Evolutionary conservation across 2,329 filamentous ascomycete genomes (phyloP).

Genomic region (Neofusicoccum umdonicola): DNA sequence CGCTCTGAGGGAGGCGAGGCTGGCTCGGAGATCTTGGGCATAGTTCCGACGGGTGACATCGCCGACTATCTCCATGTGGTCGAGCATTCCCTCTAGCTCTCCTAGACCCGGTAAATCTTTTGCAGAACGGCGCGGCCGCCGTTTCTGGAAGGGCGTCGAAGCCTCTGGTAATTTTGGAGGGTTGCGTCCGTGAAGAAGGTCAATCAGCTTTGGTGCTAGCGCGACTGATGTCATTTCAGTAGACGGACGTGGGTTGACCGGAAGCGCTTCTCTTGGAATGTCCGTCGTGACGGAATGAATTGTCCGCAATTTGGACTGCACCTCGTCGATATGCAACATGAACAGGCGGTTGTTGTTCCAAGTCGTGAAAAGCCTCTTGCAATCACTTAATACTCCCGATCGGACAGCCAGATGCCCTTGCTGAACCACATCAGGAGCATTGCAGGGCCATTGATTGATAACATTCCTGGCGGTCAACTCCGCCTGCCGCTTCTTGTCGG

Average conservation of each 20-base stretch:
- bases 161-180: background rate
- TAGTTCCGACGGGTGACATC: background rate
- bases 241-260: background rate
- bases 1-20: background rate
- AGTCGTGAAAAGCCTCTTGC: background rate
- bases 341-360: constrained; percentile 5
- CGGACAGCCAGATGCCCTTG: background rate
- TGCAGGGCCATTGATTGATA: background rate
- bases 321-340: background rate
- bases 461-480: background rate
- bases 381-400: background rate
- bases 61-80: background rate
- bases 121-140: background rate
- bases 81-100: background rate
- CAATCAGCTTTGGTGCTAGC: background rate
- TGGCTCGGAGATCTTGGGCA: background rate
- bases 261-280: background rate
- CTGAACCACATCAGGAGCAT: background rate
- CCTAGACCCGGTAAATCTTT: background rate
- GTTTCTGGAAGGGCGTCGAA: background rate
- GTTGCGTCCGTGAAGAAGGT: background rate
- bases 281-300: background rate
- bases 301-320: background rate
- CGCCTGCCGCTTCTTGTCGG: background rate
- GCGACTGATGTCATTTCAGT: background rate